Evolutionary conservation across 176 grass and related monocot species (phyloP).

Genomic region (Urochloa ruziziensis): DNA sequence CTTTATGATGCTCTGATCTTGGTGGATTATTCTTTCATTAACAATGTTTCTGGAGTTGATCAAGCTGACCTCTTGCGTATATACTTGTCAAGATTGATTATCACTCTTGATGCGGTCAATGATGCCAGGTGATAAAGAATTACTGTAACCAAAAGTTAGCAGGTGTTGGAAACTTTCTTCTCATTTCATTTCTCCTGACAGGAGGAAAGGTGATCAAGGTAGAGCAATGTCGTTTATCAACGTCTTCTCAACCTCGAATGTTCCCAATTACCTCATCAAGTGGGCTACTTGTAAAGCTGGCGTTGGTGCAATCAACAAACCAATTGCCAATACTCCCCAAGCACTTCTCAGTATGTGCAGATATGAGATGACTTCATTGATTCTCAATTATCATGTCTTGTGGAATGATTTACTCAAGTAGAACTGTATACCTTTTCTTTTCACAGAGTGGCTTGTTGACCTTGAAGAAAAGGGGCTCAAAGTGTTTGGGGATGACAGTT

Average conservation of each 20-base stretch:
- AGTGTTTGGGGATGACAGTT: constrained; percentile 68
- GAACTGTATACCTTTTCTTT: constrained; percentile 37
- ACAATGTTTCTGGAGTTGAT: constrained; percentile 56
- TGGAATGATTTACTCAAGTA: constrained; percentile 12
- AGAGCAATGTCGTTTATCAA: constrained; percentile 77
- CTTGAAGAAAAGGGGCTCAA: constrained; percentile 75
- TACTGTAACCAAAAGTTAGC: constrained; percentile 4
- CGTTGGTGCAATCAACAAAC: constrained; percentile 53
- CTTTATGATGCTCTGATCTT: constrained; percentile 92
- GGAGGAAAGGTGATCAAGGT: constrained; percentile 80
- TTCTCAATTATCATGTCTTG: constrained; percentile 8
- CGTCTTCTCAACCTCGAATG: constrained; percentile 73
- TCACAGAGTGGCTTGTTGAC: constrained; percentile 73
- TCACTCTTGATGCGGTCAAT: constrained; percentile 79
- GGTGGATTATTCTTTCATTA: constrained; percentile 95
- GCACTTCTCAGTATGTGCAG: constrained; percentile 79
- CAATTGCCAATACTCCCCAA: constrained; percentile 68
- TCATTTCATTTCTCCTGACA: constrained; percentile 47
- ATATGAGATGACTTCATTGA: constrained; percentile 5
- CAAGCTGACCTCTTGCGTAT: constrained; percentile 59
- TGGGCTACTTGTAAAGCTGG: constrained; percentile 60
- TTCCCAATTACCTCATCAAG: constrained; percentile 64
- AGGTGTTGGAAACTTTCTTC: constrained; percentile 17
- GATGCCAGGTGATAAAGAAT: constrained; percentile 65
- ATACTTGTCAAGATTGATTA: constrained; percentile 72